Evolutionary conservation across 768 basidiomycete species (phyloP), one percentile per base, ranked within the genome.

Genomic region (Mycena latifolia): DNA sequence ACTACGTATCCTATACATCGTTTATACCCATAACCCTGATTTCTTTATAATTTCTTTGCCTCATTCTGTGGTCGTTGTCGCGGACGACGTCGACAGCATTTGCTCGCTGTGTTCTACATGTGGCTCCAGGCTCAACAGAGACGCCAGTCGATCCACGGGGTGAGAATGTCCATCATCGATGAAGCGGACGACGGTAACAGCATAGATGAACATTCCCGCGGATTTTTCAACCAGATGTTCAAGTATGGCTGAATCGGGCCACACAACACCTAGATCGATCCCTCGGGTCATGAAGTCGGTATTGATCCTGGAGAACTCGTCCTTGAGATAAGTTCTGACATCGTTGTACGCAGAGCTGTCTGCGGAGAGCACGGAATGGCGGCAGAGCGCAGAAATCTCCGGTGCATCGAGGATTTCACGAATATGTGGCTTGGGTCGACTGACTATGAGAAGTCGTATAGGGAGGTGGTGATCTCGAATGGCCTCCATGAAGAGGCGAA

Each of bases 381-480:
- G 31, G 27, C 43, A 46, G 14, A 48, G 29, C 1, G 18, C 14
- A 5, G 24, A 17, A 2, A 6, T 27, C 55, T 45, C 24, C 2
- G n/a, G n/a, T n/a, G n/a, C n/a, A n/a, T n/a, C n/a, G n/a, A 58
- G 25, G 14, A 48, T 14, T 47, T 58, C 43, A 1, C 41, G 46
- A 12, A 58, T 25, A 41, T 58, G 56, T 14, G 56, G 22, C 33
- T 58, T 45, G 5, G 56, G 45, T 2, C 56, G 56, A 45, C 56
- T 58, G 31, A 1, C 2, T 5, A 58, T 45, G 5, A 58, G 20
- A 20, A 58, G 7, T 20, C 46, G 35, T 2, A 28, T 25, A 3
- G 37, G 54, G 15, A 47, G 45, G 9, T n/a, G n/a, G 20, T n/a
- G 24, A 17, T 6, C 14, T 43, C 10, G 56, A 14, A 45, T 45